Percentiles rank a stretch among this genome's conserved stretches.
Conservation (phyloP, 768 basidiomycete species). For the Serendipita sp. region DNA sequence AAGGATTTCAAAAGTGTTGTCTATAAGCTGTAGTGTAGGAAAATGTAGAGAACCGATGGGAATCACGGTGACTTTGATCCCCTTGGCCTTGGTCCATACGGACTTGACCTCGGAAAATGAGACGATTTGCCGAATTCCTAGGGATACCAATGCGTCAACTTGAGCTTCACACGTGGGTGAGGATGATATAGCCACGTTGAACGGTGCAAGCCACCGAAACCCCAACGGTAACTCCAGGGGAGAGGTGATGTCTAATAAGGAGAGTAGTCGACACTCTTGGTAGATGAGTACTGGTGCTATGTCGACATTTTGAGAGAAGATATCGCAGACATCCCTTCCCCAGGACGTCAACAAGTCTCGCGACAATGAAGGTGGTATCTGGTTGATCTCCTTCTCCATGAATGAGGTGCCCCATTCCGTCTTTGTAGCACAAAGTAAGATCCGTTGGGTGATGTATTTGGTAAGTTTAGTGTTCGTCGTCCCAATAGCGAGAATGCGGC, state of each 20-base stretch:
- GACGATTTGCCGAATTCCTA: slow-evolving; percentile 43
- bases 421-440: slow-evolving; percentile 28
- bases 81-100: slow-evolving; percentile 33
- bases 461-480: slow-evolving; percentile 22
- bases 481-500: slow-evolving; percentile 27
- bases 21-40: slow-evolving; percentile 46
- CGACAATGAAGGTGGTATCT: slow-evolving; percentile 23
- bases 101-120: slow-evolving; percentile 46
- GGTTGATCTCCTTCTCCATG: slow-evolving; percentile 26
- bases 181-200: slow-evolving; percentile 43
- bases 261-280: too few relatives aligned
- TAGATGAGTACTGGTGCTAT: too few relatives aligned
- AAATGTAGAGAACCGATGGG: slow-evolving; percentile 38
- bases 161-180: slow-evolving; percentile 37
- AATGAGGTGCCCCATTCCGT: slow-evolving; percentile 40
- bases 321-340: slow-evolving; percentile 15
- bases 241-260: neutral
- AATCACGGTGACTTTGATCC: slow-evolving; percentile 36
- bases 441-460: slow-evolving; percentile 30
- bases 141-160: slow-evolving; percentile 30
- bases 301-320: too few relatives aligned
- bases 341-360: slow-evolving; percentile 27
- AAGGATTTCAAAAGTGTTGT: slow-evolving; percentile 33
- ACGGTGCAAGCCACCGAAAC: slow-evolving; percentile 48
- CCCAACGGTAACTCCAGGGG: slow-evolving; percentile 30